phyloP scores from a whole-genome alignment of 2,329 filamentous ascomycete species.

The Stromatinia cepivora region DNA sequence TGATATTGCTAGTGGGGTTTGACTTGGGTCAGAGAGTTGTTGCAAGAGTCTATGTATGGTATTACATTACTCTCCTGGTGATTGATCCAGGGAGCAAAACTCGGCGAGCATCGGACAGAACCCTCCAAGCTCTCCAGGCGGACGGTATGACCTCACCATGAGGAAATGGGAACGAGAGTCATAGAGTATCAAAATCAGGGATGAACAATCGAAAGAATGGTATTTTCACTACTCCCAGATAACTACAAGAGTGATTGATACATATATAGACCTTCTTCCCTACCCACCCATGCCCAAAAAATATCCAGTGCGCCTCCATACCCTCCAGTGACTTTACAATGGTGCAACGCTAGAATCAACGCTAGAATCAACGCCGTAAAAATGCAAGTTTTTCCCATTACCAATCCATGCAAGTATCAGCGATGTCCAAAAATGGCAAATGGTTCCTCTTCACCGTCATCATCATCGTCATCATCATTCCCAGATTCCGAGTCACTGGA shows the following conservation, averaged over 20 bases:
- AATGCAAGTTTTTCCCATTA: slow-evolving; percentile 9
- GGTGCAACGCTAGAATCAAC: slow-evolving; percentile 7
- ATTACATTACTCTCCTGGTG: neutral
- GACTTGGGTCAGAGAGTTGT: neutral
- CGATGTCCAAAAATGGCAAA: slow-evolving; percentile 56
- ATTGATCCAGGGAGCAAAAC: too few relatives aligned
- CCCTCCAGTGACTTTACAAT: slow-evolving; percentile 5
- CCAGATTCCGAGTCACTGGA: slow-evolving; percentile 28
- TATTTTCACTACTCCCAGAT: slow-evolving; percentile 9
- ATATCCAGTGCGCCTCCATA: slow-evolving; percentile 19
- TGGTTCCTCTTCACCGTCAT: slow-evolving; percentile 48
- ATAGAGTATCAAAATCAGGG: neutral
- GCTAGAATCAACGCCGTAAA: slow-evolving; percentile 16
- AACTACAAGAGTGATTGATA: slow-evolving; percentile 19
- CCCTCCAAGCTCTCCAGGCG: too few relatives aligned
- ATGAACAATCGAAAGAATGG: slow-evolving; percentile 1
- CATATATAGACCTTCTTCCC: slow-evolving; percentile 9
- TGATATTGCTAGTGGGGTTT: neutral
- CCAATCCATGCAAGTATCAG: slow-evolving; percentile 35
- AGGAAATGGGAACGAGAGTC: neutral
- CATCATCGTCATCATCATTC: slow-evolving; percentile 42
- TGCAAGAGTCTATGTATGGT: neutral
- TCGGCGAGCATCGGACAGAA: neutral
- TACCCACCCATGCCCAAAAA: slow-evolving; percentile 1
- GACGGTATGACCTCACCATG: too few relatives aligned